Conservation (phyloP, 768 basidiomycete species). For the Leucosporidium yakuticum region DNA sequence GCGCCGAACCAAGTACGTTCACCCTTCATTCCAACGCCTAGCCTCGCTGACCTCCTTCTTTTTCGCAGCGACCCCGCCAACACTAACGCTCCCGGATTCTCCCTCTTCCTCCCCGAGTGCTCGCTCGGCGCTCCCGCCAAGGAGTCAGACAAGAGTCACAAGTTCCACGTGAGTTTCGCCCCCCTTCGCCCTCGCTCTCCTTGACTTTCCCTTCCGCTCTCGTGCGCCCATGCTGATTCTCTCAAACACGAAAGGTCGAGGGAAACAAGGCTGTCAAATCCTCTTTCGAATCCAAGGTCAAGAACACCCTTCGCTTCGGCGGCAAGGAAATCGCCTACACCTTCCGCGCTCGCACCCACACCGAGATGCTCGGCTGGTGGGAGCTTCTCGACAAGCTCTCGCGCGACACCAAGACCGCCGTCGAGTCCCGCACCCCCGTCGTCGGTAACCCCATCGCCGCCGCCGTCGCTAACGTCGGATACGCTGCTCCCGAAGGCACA, state of each 20-base stretch:
- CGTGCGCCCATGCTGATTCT: not conserved
- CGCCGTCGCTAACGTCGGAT: slow-evolving; percentile 29
- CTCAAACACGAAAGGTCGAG: not conserved
- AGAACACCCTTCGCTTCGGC: slow-evolving; percentile 32
- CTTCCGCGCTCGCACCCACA: slow-evolving; percentile 34
- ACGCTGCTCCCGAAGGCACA: slow-evolving; percentile 6
- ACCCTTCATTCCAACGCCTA: no score
- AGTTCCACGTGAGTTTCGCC: not conserved
- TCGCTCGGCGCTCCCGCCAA: slow-evolving; percentile 24
- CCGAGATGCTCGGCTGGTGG: slow-evolving; percentile 35
- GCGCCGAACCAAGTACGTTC: slow-evolving; percentile 31
- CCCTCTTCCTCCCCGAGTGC: slow-evolving; percentile 41
- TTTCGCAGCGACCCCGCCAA: slow-evolving; percentile 40
- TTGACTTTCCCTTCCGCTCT: not conserved
- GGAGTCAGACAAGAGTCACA: slow-evolving; percentile 2
- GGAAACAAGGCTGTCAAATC: slow-evolving; percentile 11
- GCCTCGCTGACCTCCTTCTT: not conserved
- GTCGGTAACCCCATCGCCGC: slow-evolving; percentile 24
- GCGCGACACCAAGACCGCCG: slow-evolving; percentile 30
- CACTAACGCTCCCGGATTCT: slow-evolving; percentile 34
- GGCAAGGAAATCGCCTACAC: slow-evolving; percentile 37
- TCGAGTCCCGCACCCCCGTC: not conserved
- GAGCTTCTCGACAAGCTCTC: slow-evolving; percentile 31
- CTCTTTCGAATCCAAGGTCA: slow-evolving; percentile 22
- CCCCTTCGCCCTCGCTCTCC: not conserved